Conservation (phyloP, 2,329 filamentous ascomycete species). For the Hyphodiscus sp. region DNA sequence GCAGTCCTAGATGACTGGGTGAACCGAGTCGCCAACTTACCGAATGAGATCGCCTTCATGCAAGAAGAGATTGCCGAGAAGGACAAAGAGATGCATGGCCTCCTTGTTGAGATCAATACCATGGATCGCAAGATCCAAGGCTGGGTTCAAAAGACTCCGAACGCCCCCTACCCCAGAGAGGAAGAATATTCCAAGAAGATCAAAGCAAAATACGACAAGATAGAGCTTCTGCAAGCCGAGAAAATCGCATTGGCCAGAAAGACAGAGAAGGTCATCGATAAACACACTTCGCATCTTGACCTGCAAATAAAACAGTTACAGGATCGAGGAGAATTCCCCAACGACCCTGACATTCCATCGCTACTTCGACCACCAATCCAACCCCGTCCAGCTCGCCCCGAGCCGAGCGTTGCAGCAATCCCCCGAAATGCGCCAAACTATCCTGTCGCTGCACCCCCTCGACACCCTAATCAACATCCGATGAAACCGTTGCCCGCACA, state of each 20-base stretch:
- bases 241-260: conserved; percentile 67
- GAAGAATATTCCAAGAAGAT: conserved; percentile 60
- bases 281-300: conserved; percentile 57
- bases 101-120: conserved; percentile 61
- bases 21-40: conserved; percentile 68
- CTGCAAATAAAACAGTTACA: conserved; percentile 54
- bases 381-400: conserved; percentile 30
- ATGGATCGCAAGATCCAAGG: conserved; percentile 72
- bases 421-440: conserved; percentile 19
- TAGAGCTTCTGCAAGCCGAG: conserved; percentile 66
- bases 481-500: conserved; percentile 15
- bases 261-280: conserved; percentile 51
- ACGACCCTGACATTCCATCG: conserved; percentile 54
- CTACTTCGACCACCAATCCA: conserved; percentile 52
- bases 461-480: conserved; percentile 27
- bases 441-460: conserved; percentile 15
- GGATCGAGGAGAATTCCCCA: conserved; percentile 46
- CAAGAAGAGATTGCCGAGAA: conserved; percentile 80
- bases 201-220: conserved; percentile 59
- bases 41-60: conserved; percentile 75
- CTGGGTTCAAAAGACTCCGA: conserved; percentile 59
- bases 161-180: conserved; percentile 74
- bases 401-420: conserved; percentile 13
- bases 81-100: conserved; percentile 65
- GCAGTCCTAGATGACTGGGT: conserved; percentile 75